Percentiles rank a stretch among this genome's conserved stretches.
Conservation (phyloP, 768 basidiomycete species). For the Termitomyces bulborhizus region DNA sequence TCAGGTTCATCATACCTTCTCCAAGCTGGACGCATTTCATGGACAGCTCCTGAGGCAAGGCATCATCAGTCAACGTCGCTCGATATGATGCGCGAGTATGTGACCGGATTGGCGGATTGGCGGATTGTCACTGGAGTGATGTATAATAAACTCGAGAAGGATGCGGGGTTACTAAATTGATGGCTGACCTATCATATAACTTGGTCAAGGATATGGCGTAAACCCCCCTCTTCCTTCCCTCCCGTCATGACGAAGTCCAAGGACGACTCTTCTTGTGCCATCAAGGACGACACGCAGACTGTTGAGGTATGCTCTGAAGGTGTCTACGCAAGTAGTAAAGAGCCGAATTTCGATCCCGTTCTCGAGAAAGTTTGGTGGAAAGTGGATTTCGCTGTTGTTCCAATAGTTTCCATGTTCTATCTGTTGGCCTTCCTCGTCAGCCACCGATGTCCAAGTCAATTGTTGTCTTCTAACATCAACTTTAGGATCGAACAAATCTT, state of each 20-base stretch:
- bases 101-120: neutral
- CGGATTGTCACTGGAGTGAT: too few relatives aligned
- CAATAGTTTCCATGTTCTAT: too few relatives aligned
- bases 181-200: too few relatives aligned
- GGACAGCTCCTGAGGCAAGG: too few relatives aligned
- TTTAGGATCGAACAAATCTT: too few relatives aligned
- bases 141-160: neutral
- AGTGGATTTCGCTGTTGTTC: neutral
- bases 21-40: too few relatives aligned
- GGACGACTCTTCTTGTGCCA: neutral
- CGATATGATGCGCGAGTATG: neutral
- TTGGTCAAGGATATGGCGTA: neutral
- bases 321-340: neutral
- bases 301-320: neutral
- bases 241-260: slow-evolving; percentile 45
- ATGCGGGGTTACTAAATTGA: neutral
- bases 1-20: too few relatives aligned
- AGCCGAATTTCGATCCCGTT: neutral
- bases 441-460: too few relatives aligned
- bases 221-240: slow-evolving; percentile 32
- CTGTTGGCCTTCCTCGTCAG: too few relatives aligned
- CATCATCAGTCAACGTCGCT: neutral
- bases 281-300: neutral
- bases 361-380: neutral
- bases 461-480: too few relatives aligned